Evolutionary conservation across 2,329 filamentous ascomycete species (phyloP).

Genomic region (Arthrinium phaeospermum): DNA sequence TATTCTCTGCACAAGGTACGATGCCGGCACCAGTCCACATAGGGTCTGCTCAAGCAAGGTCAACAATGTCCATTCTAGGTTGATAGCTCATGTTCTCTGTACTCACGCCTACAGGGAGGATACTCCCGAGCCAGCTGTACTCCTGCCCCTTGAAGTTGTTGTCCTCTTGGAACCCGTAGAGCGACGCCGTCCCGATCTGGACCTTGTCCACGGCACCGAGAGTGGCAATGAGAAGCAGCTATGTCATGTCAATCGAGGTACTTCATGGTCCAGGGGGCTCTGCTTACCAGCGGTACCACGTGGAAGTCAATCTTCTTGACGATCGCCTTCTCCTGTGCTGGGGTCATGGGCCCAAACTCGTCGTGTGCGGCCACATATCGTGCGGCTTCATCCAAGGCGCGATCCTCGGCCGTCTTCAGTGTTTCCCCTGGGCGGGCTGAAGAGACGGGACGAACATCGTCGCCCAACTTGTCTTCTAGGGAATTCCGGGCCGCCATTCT

Average conservation of each 20-base stretch:
- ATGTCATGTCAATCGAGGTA: neutral
- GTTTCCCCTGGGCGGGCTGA: neutral
- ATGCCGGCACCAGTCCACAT: slow-evolving; percentile 33
- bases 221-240: slow-evolving; percentile 37
- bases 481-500: neutral
- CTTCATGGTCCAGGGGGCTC: neutral
- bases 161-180: slow-evolving; percentile 42
- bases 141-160: slow-evolving; percentile 39
- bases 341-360: slow-evolving; percentile 35
- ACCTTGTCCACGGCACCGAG: slow-evolving; percentile 42
- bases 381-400: slow-evolving; percentile 29
- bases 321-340: slow-evolving; percentile 36
- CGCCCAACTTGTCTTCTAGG: neutral
- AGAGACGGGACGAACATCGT: neutral
- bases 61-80: too few relatives aligned
- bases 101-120: slow-evolving; percentile 37
- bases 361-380: slow-evolving; percentile 31
- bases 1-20: slow-evolving; percentile 35
- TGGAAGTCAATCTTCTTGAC: slow-evolving; percentile 37
- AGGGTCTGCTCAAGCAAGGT: slow-evolving; percentile 24
- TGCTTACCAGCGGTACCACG: slow-evolving; percentile 36
- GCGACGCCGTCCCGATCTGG: slow-evolving; percentile 39
- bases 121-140: slow-evolving; percentile 41
- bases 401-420: slow-evolving; percentile 25
- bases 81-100: too few relatives aligned